Base-by-base conservation (phyloP, 148 eudicot species). In the Nepenthes gracilis region DNA sequence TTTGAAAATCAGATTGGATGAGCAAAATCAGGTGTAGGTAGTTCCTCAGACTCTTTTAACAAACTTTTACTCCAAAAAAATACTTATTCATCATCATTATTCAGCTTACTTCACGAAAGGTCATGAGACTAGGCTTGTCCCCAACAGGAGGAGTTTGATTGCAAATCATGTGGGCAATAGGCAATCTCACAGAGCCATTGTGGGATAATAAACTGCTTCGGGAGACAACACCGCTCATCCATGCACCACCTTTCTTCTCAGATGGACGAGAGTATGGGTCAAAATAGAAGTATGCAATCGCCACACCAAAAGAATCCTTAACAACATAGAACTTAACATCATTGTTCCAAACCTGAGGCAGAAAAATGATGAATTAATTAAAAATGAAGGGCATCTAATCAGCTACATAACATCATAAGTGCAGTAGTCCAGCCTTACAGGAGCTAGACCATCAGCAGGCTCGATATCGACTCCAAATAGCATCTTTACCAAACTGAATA, bases 221-320 rank as follows among this genome's bases (percentile, higher is more conserved):
- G 69, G 83, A 76, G 73, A 89, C 73, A 63, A 89, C 99, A 78
- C 89, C 99, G 68, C 80, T 80, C 99, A 93, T 93, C 99, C 99
- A 93, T 45, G 99, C 99, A 69, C 99, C 99, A 66, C 95, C 99
- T 52, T 83, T 75, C 64, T 93, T 93, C 67, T 93, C 99, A 66
- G 99, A 79, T 62, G 99, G 99, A 55, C 99, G 99, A 59, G 97
- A 82, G 74, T 89, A 93, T 56, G 99, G 99, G 81, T 93, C 99
- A 74, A 93, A 93, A 67, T 88, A 93, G 77, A 93, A 93, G 77
- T 86, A 93, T 23, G 99, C 79, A 63, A 78, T 57, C 9, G 99
- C 83, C 61, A 64, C 72, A 23, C 89, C 96, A n/a, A 84, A 74
- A 47, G 87, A 78, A 81, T 88, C 99, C 64, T 93, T 88, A 66